Evolutionary conservation across 192 early-diverging fungal genomes (phyloP).

Genomic region (Coemansia sp.): DNA sequence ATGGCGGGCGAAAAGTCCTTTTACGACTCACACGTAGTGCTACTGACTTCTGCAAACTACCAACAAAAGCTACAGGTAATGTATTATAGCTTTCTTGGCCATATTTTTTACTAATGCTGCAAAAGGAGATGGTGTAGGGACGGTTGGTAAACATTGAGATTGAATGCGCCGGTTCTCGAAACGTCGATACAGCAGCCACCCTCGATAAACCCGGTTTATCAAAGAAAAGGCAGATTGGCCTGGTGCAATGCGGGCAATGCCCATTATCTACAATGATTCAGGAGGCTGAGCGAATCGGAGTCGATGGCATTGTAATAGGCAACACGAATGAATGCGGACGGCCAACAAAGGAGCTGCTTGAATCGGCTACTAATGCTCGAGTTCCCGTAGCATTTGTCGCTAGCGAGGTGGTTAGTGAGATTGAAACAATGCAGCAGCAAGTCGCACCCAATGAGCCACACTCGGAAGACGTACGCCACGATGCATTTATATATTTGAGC

Average conservation of each 20-base stretch:
- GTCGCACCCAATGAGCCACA: slow-evolving; percentile 1
- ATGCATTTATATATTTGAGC: slow-evolving; percentile 36
- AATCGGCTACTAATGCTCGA: slow-evolving; percentile 21
- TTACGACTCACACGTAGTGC: slow-evolving; percentile 40
- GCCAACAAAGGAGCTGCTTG: slow-evolving; percentile 33
- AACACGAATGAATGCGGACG: slow-evolving; percentile 44
- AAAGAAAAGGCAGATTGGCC: slow-evolving; percentile 12
- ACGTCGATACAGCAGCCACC: too few relatives aligned
- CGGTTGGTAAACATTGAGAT: too few relatives aligned
- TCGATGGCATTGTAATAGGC: slow-evolving; percentile 32
- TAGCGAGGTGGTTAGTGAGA: slow-evolving; percentile 17
- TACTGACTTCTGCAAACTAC: slow-evolving; percentile 28
- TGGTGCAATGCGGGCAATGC: slow-evolving; percentile 42
- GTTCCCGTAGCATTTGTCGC: slow-evolving; percentile 45
- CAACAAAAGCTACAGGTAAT: slow-evolving; percentile 34
- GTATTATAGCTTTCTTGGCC: too few relatives aligned
- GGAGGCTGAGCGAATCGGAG: slow-evolving; percentile 22
- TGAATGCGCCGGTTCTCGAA: too few relatives aligned
- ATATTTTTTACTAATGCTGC: too few relatives aligned
- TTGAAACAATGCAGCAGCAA: slow-evolving; percentile 27
- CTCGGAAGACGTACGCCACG: slow-evolving; percentile 2
- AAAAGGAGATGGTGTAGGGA: too few relatives aligned
- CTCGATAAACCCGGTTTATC: too few relatives aligned
- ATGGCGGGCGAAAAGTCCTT: slow-evolving; percentile 32
- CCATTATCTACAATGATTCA: slow-evolving; percentile 28